phyloP scores from a whole-genome alignment of 2,329 filamentous ascomycete genomes.

The Beauveria asiatica region DNA sequence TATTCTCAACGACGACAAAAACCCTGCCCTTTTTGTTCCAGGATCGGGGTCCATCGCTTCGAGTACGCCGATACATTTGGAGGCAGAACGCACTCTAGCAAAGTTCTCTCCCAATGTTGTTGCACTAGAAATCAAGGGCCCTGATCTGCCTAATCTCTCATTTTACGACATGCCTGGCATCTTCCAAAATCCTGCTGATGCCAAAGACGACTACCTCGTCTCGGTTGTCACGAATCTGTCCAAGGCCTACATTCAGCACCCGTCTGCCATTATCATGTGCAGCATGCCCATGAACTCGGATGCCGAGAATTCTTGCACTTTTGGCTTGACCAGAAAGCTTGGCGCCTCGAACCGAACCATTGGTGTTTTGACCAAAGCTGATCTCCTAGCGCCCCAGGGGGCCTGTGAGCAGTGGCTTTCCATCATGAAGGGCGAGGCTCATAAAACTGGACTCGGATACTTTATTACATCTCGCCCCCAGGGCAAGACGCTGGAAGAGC shows the following conservation, averaged over 20 bases:
- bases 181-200: constrained; percentile 59
- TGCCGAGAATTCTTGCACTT: constrained; percentile 64
- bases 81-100: constrained; percentile 40
- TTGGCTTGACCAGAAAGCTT: constrained; percentile 51
- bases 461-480: constrained; percentile 66
- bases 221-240: constrained; percentile 64
- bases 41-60: constrained; percentile 32
- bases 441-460: constrained; percentile 63
- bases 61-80: constrained; percentile 26
- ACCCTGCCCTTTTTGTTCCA: constrained; percentile 46
- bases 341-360: constrained; percentile 52
- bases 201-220: constrained; percentile 59
- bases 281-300: constrained; percentile 72
- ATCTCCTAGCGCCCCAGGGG: constrained; percentile 51
- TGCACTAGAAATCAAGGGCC: constrained; percentile 64
- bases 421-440: constrained; percentile 54
- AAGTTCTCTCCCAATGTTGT: constrained; percentile 80
- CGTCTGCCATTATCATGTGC: constrained; percentile 67
- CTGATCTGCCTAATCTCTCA: constrained; percentile 61
- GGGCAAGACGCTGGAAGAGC: constrained; percentile 42
- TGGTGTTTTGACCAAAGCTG: constrained; percentile 80
- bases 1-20: constrained; percentile 57
- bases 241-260: constrained; percentile 57
- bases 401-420: constrained; percentile 47
- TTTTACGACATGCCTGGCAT: constrained; percentile 84